Base-by-base conservation (phyloP, 2,329 filamentous ascomycete species). In the Nemania serpens region DNA sequence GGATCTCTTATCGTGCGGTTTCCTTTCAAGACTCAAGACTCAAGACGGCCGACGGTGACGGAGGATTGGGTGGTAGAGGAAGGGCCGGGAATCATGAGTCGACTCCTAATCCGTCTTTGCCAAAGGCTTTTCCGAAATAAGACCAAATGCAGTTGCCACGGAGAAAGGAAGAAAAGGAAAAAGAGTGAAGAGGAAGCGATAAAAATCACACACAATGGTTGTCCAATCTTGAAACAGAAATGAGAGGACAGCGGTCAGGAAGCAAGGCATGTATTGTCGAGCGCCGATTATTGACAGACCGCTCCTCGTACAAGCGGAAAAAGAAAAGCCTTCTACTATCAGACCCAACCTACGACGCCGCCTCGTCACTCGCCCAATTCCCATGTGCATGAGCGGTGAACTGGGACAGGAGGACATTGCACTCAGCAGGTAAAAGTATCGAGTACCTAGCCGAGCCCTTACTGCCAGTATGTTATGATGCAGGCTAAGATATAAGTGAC, bases 241-340 rank as follows among this genome's bases (percentile, higher is more conserved):
- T 7, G 25, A 29, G 25, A 29, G 25, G 25, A 29, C 41, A 10
- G 39, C 39, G 39, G 25, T 29, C 42, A 45, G 41, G 49, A 58
- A 63, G 61, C 58, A 58, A 64, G 58, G 55, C 61, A 56, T 33
- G 36, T 17, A 50, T 54, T 55, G 53, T 58, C 54, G 39, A 53
- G 25, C 39, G 41, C 41, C 15, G 34, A 22, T 29, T 29, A 7
- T 29, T 29, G 41, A 25, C 42, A 34, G 58, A 17, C 34, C 29
- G 20, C 58, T 49, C 25, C 25, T 29, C 3, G 3, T 36, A 51
- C 29, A 39, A 15, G 10, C 17, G 15, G 13, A n/a, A 25, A 29
- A 34, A 20, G 33, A 36, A 58, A 58, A 43, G 37, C 9, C 36
- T 48, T 48, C 54, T 42, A 41, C 53, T n/a, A 61, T 42, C 36